A percentile compares a stretch with the other conserved stretches of the same genome.
Conservation (phyloP, 192 early-diverging fungal genomes). For the Borealophlyctis nickersoniae region DNA sequence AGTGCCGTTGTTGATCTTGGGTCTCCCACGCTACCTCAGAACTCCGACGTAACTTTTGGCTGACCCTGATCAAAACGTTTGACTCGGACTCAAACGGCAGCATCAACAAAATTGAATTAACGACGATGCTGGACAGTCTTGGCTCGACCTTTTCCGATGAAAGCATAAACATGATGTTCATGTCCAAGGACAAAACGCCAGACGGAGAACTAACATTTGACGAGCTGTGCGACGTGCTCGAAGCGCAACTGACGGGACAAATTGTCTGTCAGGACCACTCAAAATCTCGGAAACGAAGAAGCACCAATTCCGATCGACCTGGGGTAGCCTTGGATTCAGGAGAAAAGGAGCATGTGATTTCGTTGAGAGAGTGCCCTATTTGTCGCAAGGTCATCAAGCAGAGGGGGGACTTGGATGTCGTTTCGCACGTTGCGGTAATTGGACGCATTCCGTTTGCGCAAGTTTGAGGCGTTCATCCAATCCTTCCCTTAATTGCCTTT, state of each 20-base stretch:
- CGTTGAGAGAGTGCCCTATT: conserved; percentile 66
- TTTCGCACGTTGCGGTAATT: conserved; percentile 66
- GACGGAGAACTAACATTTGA: conserved; percentile 65
- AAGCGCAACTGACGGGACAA: conserved; percentile 39
- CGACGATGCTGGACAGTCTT: conserved; percentile 68
- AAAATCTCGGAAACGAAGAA: conserved; percentile 1
- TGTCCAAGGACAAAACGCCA: conserved; percentile 38
- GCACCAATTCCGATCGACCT: neutral
- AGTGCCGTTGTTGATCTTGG: neutral
- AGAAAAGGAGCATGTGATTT: conserved; percentile 59
- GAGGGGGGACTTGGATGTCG: conserved; percentile 63
- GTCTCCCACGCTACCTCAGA: conserved; percentile 9
- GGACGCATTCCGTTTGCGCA: neutral
- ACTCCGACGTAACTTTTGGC: conserved; percentile 70
- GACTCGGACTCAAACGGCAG: conserved; percentile 58
- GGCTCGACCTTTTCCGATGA: conserved; percentile 64
- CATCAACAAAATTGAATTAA: conserved; percentile 60
- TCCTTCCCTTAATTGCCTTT: neutral
- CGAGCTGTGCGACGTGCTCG: conserved; percentile 59
- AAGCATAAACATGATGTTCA: conserved; percentile 60
- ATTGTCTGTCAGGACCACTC: conserved; percentile 23
- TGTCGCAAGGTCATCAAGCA: conserved; percentile 56
- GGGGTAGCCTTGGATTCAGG: neutral
- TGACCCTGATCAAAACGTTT: conserved; percentile 58
- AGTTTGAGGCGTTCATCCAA: neutral